Base-by-base conservation (phyloP, 306 rosid species). In the Inga laurina region DNA sequence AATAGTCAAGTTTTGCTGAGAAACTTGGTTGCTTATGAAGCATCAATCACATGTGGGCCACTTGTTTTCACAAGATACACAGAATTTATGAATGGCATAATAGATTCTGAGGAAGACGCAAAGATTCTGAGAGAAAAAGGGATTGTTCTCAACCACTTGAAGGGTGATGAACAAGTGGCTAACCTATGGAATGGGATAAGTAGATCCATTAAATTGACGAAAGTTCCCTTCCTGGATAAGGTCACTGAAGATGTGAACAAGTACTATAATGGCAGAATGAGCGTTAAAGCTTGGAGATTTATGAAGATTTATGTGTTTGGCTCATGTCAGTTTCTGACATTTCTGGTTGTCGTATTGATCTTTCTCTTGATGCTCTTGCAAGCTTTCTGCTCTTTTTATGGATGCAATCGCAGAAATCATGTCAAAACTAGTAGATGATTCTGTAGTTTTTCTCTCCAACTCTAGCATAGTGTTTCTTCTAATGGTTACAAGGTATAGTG, bases 141-240 rank as follows among this genome's bases (percentile, higher is more conserved):
- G 41, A 79, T 92, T 22, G 84, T 93, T 84, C 12, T 87, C 87
- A 95, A 91, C 85, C 93, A 81, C 82, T 77, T 95, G 88, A 93
- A 93, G 85, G 90, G 89, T 70, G 96, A 95, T 85, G 86, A 86
- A 76, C 97, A 95, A 75, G 95, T 91, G 39, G 88, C 94, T 7
- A 83, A 82, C 3, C 39, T 93, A 75, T 95, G 95, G 93, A 95
- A 93, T 84, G 98, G 97, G 67, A 95, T 95, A 94, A 92, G 86
- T 84, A 92, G 86, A 79, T 93, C 98, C 32, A 92, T 95, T 57
- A 87, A 90, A 77, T 81, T 93, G 94, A 93, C 98, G 24, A 95
- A 82, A 82, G 98, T 95, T 34, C 86, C 91, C 51, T 89, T 86
- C 77, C 82, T 95, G 91, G 98, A 95, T 78, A 90, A 88, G 85